Conservation (phyloP, 2,329 filamentous ascomycete species). For the Penicillium sp. region DNA sequence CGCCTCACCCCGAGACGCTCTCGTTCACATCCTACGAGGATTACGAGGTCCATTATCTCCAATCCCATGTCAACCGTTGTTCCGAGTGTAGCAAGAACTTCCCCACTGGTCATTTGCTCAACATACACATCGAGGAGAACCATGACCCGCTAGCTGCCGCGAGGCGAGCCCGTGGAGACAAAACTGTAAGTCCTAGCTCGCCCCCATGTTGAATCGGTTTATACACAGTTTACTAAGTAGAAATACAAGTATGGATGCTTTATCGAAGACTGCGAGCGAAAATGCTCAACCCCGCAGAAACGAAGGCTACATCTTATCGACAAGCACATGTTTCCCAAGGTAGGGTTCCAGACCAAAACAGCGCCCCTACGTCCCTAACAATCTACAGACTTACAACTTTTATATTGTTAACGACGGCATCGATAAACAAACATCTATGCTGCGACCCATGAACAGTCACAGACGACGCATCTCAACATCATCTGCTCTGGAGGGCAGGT, state of each 20-base stretch:
- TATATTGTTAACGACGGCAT: conserved; percentile 85
- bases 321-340: conserved; percentile 84
- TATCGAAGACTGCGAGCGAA: conserved; percentile 79
- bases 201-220: background rate
- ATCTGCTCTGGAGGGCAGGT: conserved; percentile 34
- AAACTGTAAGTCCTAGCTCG: conserved; percentile 60
- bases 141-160: conserved; percentile 78
- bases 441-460: conserved; percentile 48
- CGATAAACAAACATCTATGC: conserved; percentile 75
- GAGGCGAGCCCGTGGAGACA: conserved; percentile 74
- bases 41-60: conserved; percentile 83
- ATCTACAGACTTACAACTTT: conserved; percentile 73
- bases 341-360: conserved; percentile 22
- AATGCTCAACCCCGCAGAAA: conserved; percentile 80
- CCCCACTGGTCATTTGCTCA: conserved; percentile 75
- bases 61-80: conserved; percentile 80
- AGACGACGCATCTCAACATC: conserved; percentile 36
- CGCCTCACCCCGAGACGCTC: conserved; percentile 70
- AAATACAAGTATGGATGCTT: conserved; percentile 74
- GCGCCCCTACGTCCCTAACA: background rate
- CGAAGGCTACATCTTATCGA: conserved; percentile 85
- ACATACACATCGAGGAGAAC: conserved; percentile 83
- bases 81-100: conserved; percentile 82
- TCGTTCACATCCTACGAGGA: conserved; percentile 72
- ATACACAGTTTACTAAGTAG: background rate